Conservation (phyloP, 331 rosid genomes). For the Phaseolus coccineus region DNA sequence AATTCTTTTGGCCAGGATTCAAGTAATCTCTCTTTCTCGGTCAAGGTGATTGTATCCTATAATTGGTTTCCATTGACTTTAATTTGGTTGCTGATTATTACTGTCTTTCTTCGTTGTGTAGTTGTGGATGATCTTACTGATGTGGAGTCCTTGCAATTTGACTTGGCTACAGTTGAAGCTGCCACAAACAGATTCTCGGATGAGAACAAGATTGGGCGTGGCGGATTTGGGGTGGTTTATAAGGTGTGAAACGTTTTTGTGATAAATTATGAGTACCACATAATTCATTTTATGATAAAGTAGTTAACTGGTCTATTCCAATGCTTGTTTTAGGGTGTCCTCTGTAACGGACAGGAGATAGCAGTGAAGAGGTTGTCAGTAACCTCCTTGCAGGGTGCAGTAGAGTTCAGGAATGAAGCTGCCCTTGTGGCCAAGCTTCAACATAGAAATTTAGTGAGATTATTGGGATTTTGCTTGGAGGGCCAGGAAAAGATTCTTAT, state of each 20-base stretch:
- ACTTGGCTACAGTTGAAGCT: slow-evolving; percentile 49
- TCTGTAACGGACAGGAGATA: slow-evolving; percentile 55
- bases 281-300: background rate
- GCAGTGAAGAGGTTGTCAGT: slow-evolving; percentile 58
- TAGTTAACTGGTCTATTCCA: background rate
- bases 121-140: slow-evolving; percentile 45
- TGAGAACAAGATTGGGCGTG: slow-evolving; percentile 62
- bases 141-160: slow-evolving; percentile 57
- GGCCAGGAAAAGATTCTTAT: slow-evolving; percentile 63
- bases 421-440: slow-evolving; percentile 67
- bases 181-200: slow-evolving; percentile 64
- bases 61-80: slow-evolving; percentile 26
- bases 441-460: slow-evolving; percentile 67
- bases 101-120: slow-evolving; percentile 31
- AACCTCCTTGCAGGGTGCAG: slow-evolving; percentile 55
- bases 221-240: slow-evolving; percentile 71
- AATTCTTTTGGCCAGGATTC: slow-evolving; percentile 20
- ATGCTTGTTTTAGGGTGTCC: slow-evolving; percentile 48
- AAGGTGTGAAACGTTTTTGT: slow-evolving; percentile 46
- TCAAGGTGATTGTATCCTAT: background rate
- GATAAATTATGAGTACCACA: background rate
- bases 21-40: slow-evolving; percentile 12
- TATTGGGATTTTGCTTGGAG: slow-evolving; percentile 64
- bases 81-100: slow-evolving; percentile 18
- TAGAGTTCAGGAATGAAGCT: slow-evolving; percentile 65